phyloP scores from a whole-genome alignment of 2,329 filamentous ascomycete species.

The Calonectria naviculata region DNA sequence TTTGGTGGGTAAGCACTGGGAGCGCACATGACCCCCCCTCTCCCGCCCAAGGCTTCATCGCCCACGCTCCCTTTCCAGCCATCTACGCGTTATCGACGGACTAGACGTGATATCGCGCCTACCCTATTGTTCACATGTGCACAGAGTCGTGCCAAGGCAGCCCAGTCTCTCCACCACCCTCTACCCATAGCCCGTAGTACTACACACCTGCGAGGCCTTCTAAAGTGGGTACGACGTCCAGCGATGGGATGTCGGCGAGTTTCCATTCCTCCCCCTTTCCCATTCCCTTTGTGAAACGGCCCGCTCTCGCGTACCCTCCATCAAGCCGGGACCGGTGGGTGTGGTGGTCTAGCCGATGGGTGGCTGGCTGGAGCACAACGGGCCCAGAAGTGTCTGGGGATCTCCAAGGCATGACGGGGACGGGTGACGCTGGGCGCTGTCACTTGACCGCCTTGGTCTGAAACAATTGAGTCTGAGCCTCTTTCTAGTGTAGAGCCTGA shows the following conservation, averaged over 20 bases:
- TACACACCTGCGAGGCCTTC: conserved; percentile 1
- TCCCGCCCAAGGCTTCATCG: conserved; percentile 8
- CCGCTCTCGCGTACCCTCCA: conserved; percentile 41
- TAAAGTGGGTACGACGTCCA: background rate
- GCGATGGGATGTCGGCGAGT: background rate
- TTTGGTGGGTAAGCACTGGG: conserved; percentile 31
- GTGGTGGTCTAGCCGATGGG: conserved; percentile 23
- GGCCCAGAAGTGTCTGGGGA: conserved; percentile 21
- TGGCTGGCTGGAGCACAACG: conserved; percentile 28
- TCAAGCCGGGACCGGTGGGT: conserved; percentile 12
- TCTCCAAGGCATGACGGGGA: conserved; percentile 24
- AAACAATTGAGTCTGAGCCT: conserved; percentile 24
- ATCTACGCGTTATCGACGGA: conserved; percentile 10
- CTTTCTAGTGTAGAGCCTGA: conserved; percentile 6
- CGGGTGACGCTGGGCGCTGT: conserved; percentile 24
- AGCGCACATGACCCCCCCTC: conserved; percentile 34
- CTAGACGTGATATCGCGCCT: conserved; percentile 8
- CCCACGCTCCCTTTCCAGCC: background rate
- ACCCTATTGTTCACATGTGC: conserved; percentile 18
- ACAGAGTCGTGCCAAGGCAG: conserved; percentile 6
- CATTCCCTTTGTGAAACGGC: conserved; percentile 39
- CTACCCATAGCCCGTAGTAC: background rate
- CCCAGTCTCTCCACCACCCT: background rate
- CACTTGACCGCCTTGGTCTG: conserved; percentile 28
- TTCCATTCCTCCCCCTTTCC: conserved; percentile 24